Base-by-base conservation (phyloP, 306 rosid genomes). In the Glycine soja region DNA sequence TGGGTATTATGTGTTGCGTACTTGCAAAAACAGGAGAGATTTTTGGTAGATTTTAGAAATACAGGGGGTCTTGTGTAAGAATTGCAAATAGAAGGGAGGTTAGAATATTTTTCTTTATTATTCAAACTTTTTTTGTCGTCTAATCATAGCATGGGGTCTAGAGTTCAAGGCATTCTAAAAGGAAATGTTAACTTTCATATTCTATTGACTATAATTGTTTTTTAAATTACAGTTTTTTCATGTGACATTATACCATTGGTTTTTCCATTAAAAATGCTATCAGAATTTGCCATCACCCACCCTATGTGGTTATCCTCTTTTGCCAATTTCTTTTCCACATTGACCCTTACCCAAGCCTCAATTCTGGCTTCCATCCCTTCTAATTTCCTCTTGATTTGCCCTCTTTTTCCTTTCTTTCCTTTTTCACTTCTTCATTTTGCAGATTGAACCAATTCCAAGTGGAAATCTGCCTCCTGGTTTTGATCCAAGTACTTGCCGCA, bases 401-500 rank as follows among this genome's bases (percentile, higher is more conserved):
- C 72, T 67, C 53, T 63, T 80, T 69, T 88, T 53, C 42, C 62
- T 76, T 83, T 77, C 78, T 67, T 87, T 83, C 80, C 50, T 42
- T 84, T 90, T 89, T 87, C 72, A 73, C 85, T 40, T 89, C 66
- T 91, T 88, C 77, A 77, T 91, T 92, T 87, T 91, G 97, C 99
- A 95, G 99, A 93, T 95, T 88, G 99, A 95, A 90, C 99, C 99
- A 85, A 91, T 93, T 82, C 97, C 99, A 87, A 95, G 99, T 89
- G 99, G 99, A 88, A 95, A 95, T 90, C 91, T 95, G 87, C 99
- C 99, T 83, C 99, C 98, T 70, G 99, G 99, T 88, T 95, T 95
- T 90, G 99, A 95, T 93, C 99, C 99, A 83, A 95, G 99, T 82
- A 90, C 97, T 86, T 95, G 99, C 97, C 99, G 99, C 94, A 93